Percentiles rank a stretch among this genome's conserved stretches.
phyloP scores from a whole-genome alignment of 2,329 filamentous ascomycete genomes.

The Apiospora kogelbergensis region DNA sequence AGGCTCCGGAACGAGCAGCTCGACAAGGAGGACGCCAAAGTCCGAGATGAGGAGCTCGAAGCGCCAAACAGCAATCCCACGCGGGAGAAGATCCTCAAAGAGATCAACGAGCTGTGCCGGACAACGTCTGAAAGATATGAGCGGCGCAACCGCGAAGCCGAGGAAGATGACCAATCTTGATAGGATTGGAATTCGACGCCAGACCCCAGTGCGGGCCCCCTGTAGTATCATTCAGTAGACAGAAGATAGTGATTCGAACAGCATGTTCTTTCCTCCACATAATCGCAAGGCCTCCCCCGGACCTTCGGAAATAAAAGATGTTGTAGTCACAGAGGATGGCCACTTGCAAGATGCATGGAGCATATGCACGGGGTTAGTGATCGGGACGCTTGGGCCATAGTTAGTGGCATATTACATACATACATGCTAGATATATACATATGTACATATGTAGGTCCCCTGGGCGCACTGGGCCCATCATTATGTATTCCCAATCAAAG shows the following conservation, averaged over 20 bases:
- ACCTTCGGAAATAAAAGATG: background rate
- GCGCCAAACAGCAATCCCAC: background rate
- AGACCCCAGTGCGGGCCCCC: background rate
- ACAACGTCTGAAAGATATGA: background rate
- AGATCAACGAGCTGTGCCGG: background rate
- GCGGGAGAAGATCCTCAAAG: background rate
- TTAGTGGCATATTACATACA: no score
- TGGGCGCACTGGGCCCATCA: background rate
- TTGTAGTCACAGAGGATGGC: background rate
- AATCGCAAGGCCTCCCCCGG: background rate
- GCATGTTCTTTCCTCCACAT: background rate
- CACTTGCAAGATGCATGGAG: background rate
- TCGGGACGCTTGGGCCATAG: background rate
- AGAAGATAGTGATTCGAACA: background rate
- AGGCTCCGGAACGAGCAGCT: background rate
- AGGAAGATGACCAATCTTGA: background rate
- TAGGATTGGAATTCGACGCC: background rate
- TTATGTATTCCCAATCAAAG: no score
- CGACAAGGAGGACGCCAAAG: background rate
- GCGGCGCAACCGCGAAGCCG: background rate
- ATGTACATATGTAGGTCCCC: no score
- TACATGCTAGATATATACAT: no score
- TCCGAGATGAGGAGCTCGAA: slow-evolving; percentile 19
- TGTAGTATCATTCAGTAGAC: background rate
- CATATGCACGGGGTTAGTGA: background rate